Base-by-base conservation (phyloP, 805 yeast species). In the Candida corydali region DNA sequence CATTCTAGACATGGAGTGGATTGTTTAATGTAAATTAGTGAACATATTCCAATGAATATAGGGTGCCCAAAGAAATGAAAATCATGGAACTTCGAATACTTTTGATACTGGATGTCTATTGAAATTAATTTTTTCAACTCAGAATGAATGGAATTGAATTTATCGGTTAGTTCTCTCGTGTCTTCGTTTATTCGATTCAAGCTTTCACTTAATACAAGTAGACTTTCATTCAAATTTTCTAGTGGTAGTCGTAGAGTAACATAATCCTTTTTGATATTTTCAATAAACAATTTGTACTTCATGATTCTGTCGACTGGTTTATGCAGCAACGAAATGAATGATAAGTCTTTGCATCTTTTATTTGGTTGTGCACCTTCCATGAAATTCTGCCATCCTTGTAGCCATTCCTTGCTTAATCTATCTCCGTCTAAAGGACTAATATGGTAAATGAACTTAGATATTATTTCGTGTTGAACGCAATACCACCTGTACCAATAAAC, bases 291-390 rank as follows among this genome's bases (percentile, higher is more conserved):
- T 37, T 68, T 63, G 47, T 78, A 77, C 44, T 75, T 74, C 3
- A 70, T 53, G 7, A 73, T 57, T 43, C 83, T 53, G 27, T 70
- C 54, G 8, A 75, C 60, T 3, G 85, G 83, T 52, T 66, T 69
- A 45, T 76, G 79, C 19, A 75, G 53, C 42, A 78, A 59, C 0
- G 82, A 76, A 22, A 53, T 47, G 34, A 79, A 75, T 4, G 82
- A 70, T 18, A 76, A 57, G 50, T 79, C 85, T 47, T 65, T 47
- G 2, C 43, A 44, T 25, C 36, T 58, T 1, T 45, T 46, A 3
- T 44, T 45, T 4, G 68, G 64, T 42, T 74, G 75, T 1, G 71
- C 57, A 1, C 69, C 60, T 43, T 71, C 75, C 7, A 69, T 47
- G 37, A 61, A 66, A 8, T 37, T 49, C 22, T 66, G 56, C 59